Percentiles rank a stretch among this genome's conserved stretches.
Evolutionary conservation across 169 alveolate genomes (phyloP).

Genomic region (Cryptosporidium parvum): DNA sequence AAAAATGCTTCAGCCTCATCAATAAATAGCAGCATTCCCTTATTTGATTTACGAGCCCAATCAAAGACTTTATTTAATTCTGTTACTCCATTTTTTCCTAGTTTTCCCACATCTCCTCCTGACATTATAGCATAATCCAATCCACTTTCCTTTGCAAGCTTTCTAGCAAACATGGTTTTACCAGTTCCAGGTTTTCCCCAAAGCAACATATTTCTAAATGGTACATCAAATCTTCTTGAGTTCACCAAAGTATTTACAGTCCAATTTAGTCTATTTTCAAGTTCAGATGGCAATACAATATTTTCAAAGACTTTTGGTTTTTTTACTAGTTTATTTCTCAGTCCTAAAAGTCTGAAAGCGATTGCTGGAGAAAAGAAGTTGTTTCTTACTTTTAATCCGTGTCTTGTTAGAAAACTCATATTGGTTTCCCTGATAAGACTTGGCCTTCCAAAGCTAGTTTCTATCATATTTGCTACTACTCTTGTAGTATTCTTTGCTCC

Average conservation of each 20-base stretch:
- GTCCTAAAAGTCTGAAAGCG: conserved; percentile 27
- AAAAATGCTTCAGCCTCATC: conserved; percentile 99
- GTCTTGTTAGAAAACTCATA: conserved; percentile 8
- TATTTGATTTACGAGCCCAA: conserved; percentile 94
- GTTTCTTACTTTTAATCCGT: conserved; percentile 59
- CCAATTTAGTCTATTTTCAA: conserved; percentile 91
- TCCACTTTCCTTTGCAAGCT: conserved; percentile 92
- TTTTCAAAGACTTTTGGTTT: conserved; percentile 84
- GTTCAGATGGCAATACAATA: conserved; percentile 88
- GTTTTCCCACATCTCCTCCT: conserved; percentile 98
- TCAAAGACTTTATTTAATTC: conserved; percentile 95
- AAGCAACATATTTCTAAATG: conserved; percentile 91
- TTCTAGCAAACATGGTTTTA: conserved; percentile 93
- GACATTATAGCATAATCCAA: conserved; percentile 94
- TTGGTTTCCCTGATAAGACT: conserved; percentile 82
- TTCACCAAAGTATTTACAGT: conserved; percentile 94
- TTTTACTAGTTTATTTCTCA: conserved; percentile 56
- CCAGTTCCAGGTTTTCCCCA: conserved; percentile 98
- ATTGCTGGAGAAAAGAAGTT: conserved; percentile 30
- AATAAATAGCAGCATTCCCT: conserved; percentile 93
- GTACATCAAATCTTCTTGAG: conserved; percentile 91
- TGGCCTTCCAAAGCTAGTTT: conserved; percentile 80
- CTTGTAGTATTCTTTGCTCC: conserved; percentile 83
- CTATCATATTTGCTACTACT: conserved; percentile 79
- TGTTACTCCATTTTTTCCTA: conserved; percentile 93